Conservation (phyloP, 1,284 basidiomycete species). For the Ceratobasidium sp. region DNA sequence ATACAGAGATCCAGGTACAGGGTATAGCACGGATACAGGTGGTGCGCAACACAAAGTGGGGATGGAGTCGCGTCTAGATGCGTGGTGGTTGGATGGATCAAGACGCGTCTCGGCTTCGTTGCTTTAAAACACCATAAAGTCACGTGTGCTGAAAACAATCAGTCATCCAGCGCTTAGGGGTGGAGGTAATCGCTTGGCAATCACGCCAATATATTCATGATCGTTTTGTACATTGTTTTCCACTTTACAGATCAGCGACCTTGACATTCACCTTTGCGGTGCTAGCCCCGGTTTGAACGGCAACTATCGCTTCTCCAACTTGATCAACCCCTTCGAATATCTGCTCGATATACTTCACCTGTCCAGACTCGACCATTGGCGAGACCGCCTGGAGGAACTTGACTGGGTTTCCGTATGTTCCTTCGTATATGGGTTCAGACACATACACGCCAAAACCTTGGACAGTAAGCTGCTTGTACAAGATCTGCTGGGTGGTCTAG, state of each 20-base stretch:
- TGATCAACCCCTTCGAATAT: slow-evolving; percentile 9
- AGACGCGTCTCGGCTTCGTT: slow-evolving; percentile 21
- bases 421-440: slow-evolving; percentile 40
- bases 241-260: slow-evolving; percentile 9
- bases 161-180: slow-evolving; percentile 8
- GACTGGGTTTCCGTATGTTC: slow-evolving; percentile 16
- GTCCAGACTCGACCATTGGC: slow-evolving; percentile 33
- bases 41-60: too few species aligned
- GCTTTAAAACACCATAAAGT: slow-evolving; percentile 16
- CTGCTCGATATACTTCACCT: slow-evolving; percentile 12
- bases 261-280: slow-evolving; percentile 17
- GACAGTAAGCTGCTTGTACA: slow-evolving; percentile 43
- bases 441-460: slow-evolving; percentile 45
- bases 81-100: slow-evolving; percentile 36
- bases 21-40: slow-evolving; percentile 25
- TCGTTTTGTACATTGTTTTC: too few species aligned
- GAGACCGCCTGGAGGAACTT: slow-evolving; percentile 35
- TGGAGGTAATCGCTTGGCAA: too few species aligned
- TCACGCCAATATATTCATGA: neutral
- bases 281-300: slow-evolving; percentile 10
- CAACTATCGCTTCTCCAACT: neutral
- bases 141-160: neutral
- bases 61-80: slow-evolving; percentile 12
- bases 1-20: slow-evolving; percentile 29
- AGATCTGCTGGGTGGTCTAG: slow-evolving; percentile 43